Base-by-base conservation (phyloP, 2,329 filamentous ascomycete genomes). In the Stagonosporopsis rhizophila region DNA sequence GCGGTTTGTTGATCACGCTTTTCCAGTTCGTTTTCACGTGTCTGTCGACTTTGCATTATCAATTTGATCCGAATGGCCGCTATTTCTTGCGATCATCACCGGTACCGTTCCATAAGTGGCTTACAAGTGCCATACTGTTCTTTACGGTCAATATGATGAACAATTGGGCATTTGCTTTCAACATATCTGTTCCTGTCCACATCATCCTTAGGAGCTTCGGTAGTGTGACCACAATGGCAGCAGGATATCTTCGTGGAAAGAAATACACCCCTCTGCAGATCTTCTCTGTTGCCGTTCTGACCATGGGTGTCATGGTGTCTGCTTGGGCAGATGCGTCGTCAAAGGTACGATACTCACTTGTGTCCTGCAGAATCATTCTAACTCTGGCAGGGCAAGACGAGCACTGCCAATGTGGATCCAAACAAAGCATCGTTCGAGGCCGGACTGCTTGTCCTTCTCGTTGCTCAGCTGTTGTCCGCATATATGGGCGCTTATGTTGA, bases 401-500 rank as follows among this genome's bases (percentile, higher is more conserved):
- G 75, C 23, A 75, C 75, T 3, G 78, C 80, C 14, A 72, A 76
- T 15, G 74, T 75, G 23, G 64, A 74, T 56, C 46, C 68, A 28
- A 69, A 64, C 5, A 77, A 78, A 41, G 75, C 80, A 2, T 79
- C 82, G 42, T 90, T 87, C 67, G 80, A 83, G 53, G 87, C 84
- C 6, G 95, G 95, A 3, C 88, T 99, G 12, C 77, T 84, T 3
- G 89, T 99, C 46, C 85, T 99, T 15, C 90, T 96, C 41, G 75
- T 96, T 34, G 95, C 95, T 1, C 95, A 99, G 77, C 78, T 96
- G 4, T 84, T 98, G 20, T 96, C 92, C 7, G 92, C 95, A 20
- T 89, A 93, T 70, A 97, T 98, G 89, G 95, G 95, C 4, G 85
- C 97, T 27, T 98, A 96, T 74, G 94, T 94, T 0, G 93, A 99